These are phyloP conservation scores for Alternaria sp. DNA, from an alignment of 2,329 filamentous ascomycete genomes.

Conservation along the genomic window DNA sequence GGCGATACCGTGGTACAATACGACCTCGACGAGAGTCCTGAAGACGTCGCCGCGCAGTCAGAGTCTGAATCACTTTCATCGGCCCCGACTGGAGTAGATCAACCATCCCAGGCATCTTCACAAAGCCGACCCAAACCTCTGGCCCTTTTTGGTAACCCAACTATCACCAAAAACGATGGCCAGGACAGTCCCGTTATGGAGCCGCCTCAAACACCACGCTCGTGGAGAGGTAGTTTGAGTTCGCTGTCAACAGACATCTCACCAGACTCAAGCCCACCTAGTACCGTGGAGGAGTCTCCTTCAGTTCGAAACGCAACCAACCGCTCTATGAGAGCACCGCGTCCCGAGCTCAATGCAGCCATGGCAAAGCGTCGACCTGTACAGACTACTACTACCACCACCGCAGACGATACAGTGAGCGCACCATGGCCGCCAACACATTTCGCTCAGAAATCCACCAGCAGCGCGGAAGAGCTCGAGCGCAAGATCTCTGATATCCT, in stretches of 20 bases:
- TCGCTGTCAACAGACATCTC: conserved; percentile 44
- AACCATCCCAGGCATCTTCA: conserved; percentile 4
- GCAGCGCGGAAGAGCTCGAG: conserved; percentile 69
- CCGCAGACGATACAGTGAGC: conserved; percentile 19
- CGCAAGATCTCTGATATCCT: conserved; percentile 83
- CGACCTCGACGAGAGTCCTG: conserved; percentile 25
- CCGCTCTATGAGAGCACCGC: conserved; percentile 37
- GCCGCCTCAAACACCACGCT: conserved; percentile 43
- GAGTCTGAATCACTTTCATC: conserved; percentile 9
- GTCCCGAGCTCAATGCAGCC: conserved; percentile 54
- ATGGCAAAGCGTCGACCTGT: conserved; percentile 52
- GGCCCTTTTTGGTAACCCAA: conserved; percentile 25
- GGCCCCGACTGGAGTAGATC: conserved; percentile 9
- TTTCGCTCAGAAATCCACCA: conserved; percentile 39
- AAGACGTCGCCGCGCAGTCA: conserved; percentile 7
- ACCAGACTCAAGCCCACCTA: conserved; percentile 43
- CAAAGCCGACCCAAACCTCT: conserved; percentile 12
- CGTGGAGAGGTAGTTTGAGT: conserved; percentile 39
- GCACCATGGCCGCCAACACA: conserved; percentile 49
- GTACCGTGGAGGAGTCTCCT: conserved; percentile 47
- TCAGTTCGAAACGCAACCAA: conserved; percentile 43
- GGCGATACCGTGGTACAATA: conserved; percentile 47
- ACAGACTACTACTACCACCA: conserved; percentile 48
- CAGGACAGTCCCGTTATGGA: conserved; percentile 16
- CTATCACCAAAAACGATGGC: conserved; percentile 32